Evolutionary conservation across 23 red algal genomes (phyloP), one percentile per base, ranked within the genome.

Genomic region (Pyropia yezoensis): DNA sequence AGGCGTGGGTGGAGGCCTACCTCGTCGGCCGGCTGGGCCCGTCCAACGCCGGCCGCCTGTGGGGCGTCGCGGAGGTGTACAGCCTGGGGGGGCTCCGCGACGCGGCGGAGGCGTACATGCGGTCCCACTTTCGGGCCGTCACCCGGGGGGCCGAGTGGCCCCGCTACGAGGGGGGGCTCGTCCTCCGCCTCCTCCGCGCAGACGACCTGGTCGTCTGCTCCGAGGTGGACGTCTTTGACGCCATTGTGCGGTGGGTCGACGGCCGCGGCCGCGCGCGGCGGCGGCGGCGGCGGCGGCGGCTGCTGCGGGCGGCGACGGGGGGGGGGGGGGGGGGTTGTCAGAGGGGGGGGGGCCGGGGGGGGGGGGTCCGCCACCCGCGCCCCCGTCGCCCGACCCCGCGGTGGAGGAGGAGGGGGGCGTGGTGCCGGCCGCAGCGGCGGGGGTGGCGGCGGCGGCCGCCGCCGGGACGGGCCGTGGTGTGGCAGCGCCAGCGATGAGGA

Each of bases 1-100:
- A 84, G 49, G 30, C 45, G 19, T 84, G 73, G 65, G 79, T 84
- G 61, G 57, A 84, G 23, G 59, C 50, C 30, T 72, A 65, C 21
- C 39, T 84, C 11, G 57, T 73, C 50, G 50, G 18, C 26, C 58
- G 67, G 51, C 59, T 74, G 12, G 18, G 20, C 14, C 16, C 67
- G 20, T 27, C 50, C 6, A 84, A 84, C 49, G 65, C 60, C 8
- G 64, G 73, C 16, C 15, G 29, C 1, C 8, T 84, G 59, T 23
- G 73, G 62, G 50, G 57, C 16, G 52, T 66, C 3, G 79, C 79
- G 27, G 54, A 84, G 19, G 60, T 59, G n/a, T 84, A 75, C 50
- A 62, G 74, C 19, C 61, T 84, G 69, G 4, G n/a, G 11, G 50
- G 49, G n/a, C 34, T 84, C 61, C n/a, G 67, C 32, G 62, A 20